phyloP scores from a whole-genome alignment of 495 filamentous ascomycete genomes.

The Daldinia bambusicola region DNA sequence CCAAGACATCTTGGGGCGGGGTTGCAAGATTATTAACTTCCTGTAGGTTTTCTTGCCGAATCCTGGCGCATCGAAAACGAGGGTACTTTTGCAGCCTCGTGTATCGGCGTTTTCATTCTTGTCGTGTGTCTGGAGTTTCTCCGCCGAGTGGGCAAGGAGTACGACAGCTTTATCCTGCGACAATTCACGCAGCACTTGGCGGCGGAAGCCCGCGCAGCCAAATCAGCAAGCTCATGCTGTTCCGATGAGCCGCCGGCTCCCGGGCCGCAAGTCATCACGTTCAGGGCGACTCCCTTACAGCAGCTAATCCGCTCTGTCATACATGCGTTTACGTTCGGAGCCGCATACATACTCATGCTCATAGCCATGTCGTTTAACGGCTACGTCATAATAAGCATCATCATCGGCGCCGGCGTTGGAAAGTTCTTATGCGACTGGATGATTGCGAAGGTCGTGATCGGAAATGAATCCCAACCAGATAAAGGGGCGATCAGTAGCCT shows the following conservation, averaged over 20 bases:
- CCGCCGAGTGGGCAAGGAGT: slow-evolving; percentile 64
- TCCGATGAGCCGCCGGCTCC: slow-evolving; percentile 28
- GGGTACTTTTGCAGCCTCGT: slow-evolving; percentile 65
- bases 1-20: background rate
- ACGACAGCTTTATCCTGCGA: slow-evolving; percentile 60
- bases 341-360: slow-evolving; percentile 68
- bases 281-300: slow-evolving; percentile 59
- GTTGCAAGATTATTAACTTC: slow-evolving; percentile 11
- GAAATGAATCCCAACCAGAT: slow-evolving; percentile 13
- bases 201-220: slow-evolving; percentile 40
- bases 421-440: slow-evolving; percentile 60
- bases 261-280: slow-evolving; percentile 47
- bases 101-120: slow-evolving; percentile 66
- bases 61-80: slow-evolving; percentile 59
- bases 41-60: slow-evolving; percentile 56
- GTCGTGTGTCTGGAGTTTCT: slow-evolving; percentile 63
- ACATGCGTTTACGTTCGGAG: slow-evolving; percentile 61
- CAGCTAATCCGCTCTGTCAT: slow-evolving; percentile 60
- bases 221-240: slow-evolving; percentile 27
- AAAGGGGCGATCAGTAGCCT: slow-evolving; percentile 19
- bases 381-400: slow-evolving; percentile 67
- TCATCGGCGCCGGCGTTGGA: slow-evolving; percentile 62
- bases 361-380: slow-evolving; percentile 67
- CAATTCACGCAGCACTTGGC: slow-evolving; percentile 51
- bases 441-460: slow-evolving; percentile 40